Percentiles rank a stretch among this genome's conserved stretches.
phyloP scores from a whole-genome alignment of 2,329 filamentous ascomycete genomes.

The Botrytis cinerea region DNA sequence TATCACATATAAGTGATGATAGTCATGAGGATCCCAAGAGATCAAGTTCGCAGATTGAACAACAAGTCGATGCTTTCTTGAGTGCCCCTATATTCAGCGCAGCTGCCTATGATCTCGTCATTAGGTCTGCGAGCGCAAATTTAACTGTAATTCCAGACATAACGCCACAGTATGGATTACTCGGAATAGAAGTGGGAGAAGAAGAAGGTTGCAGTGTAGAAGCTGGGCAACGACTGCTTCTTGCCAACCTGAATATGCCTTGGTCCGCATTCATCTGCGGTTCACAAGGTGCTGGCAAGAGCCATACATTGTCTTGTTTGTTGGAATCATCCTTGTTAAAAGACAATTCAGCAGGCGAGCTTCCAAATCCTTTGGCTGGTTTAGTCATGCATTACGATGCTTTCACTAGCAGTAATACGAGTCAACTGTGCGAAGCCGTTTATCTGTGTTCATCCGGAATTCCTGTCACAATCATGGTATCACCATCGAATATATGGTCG shows the following conservation, averaged over 20 bases:
- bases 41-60: conserved; percentile 6
- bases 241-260: conserved; percentile 41
- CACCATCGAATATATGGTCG: conserved; percentile 4
- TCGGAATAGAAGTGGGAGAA: not conserved
- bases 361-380: conserved; percentile 52
- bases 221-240: not conserved
- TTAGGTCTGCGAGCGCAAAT: conserved; percentile 1
- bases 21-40: not conserved
- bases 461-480: conserved; percentile 4
- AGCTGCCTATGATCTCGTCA: conserved; percentile 6
- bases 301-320: conserved; percentile 49
- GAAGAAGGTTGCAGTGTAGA: conserved; percentile 1
- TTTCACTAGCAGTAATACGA: not conserved
- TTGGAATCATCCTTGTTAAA: conserved; percentile 44
- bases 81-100: conserved; percentile 2
- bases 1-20: conserved; percentile 2
- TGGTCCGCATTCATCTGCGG: conserved; percentile 58
- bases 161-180: not conserved
- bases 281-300: conserved; percentile 63
- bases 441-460: conserved; percentile 11
- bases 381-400: conserved; percentile 55
- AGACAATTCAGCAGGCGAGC: conserved; percentile 18
- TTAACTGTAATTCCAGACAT: conserved; percentile 1
- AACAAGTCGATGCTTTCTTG: conserved; percentile 1
- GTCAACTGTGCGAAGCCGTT: conserved; percentile 7